phyloP scores from a whole-genome alignment of 2,329 filamentous ascomycete species.

The Chaetomium sp. region DNA sequence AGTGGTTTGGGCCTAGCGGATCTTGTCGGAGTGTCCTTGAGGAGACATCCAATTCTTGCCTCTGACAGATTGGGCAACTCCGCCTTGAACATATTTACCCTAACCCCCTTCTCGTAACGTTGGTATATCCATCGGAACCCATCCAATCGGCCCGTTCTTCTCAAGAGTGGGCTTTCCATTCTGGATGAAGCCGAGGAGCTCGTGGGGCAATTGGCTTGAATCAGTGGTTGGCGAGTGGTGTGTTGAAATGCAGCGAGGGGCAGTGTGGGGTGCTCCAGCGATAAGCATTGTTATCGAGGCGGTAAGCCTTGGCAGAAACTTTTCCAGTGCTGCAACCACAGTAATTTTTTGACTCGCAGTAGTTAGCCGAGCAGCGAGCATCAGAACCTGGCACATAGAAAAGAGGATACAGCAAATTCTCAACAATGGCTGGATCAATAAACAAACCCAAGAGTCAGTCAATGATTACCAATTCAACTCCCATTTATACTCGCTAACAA shows the following conservation, averaged over 20 bases:
- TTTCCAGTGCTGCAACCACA: constrained; percentile 25
- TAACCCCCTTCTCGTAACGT: constrained; percentile 16
- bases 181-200: background rate
- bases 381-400: background rate
- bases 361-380: background rate
- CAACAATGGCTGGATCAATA: constrained; percentile 55
- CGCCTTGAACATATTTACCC: constrained; percentile 14
- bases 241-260: constrained; percentile 19
- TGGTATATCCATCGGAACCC: no score
- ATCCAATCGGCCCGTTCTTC: constrained; percentile 16
- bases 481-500: background rate
- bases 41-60: background rate
- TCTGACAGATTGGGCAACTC: constrained; percentile 26
- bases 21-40: constrained; percentile 15
- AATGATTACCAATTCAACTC: background rate
- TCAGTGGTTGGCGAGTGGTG: background rate
- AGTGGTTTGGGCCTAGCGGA: background rate
- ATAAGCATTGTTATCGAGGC: constrained; percentile 33
- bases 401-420: constrained; percentile 10
- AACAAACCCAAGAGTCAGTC: constrained; percentile 58
- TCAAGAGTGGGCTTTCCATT: background rate
- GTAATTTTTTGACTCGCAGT: constrained; percentile 32
- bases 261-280: constrained; percentile 23
- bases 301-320: constrained; percentile 34
- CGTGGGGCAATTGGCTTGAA: background rate